A percentile compares a stretch with the other conserved stretches of the same genome.
phyloP scores from a whole-genome alignment of 805 yeast species.

The Hanseniaspora lindneri region DNA sequence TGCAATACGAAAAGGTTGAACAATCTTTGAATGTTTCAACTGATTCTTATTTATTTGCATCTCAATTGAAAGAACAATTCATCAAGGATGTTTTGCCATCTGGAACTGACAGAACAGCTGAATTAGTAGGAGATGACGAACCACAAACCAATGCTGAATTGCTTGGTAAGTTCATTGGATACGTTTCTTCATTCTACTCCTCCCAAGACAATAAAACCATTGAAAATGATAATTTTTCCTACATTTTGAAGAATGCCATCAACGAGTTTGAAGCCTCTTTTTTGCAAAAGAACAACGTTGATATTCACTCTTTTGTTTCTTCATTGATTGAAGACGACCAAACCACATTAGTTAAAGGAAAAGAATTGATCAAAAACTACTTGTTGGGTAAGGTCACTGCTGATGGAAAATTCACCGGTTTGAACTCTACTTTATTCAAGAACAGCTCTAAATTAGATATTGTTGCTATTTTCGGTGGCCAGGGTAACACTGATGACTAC shows the following conservation, averaged over 20 bases:
- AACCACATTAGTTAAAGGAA: constrained; percentile 60
- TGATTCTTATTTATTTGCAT: constrained; percentile 60
- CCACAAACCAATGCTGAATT: constrained; percentile 80
- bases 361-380: constrained; percentile 66
- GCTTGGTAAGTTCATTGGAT: constrained; percentile 72
- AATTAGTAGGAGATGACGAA: constrained; percentile 73
- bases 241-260: constrained; percentile 54
- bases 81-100: constrained; percentile 52
- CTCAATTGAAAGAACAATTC: constrained; percentile 82
- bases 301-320: constrained; percentile 83
- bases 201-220: constrained; percentile 28
- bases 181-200: constrained; percentile 38
- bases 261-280: constrained; percentile 77
- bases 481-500: constrained; percentile 95
- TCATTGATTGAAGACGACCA: constrained; percentile 38
- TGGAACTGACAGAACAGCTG: constrained; percentile 53
- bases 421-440: constrained; percentile 48
- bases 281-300: constrained; percentile 43
- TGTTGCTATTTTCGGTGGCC: constrained; percentile 93
- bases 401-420: constrained; percentile 38
- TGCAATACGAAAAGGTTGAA: constrained; percentile 78
- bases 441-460: constrained; percentile 46
- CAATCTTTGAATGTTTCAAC: constrained; percentile 82
- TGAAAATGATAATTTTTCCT: constrained; percentile 32
- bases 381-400: constrained; percentile 46